phyloP scores from a whole-genome alignment of 441 rosid genomes.

The Rhodomyrtus psidioides region DNA sequence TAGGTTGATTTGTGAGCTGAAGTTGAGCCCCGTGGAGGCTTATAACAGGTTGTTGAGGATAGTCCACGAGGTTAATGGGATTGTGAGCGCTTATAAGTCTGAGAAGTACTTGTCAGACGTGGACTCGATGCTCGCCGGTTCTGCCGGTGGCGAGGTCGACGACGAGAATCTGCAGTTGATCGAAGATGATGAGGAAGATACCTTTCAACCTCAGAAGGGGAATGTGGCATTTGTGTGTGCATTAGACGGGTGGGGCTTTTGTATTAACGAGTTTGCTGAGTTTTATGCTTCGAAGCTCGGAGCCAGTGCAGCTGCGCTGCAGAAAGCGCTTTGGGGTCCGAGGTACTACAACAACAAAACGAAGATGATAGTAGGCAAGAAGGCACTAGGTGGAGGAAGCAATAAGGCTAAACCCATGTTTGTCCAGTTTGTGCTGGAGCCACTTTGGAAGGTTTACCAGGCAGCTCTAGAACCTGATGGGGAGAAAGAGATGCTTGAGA shows the following conservation, averaged over 20 bases:
- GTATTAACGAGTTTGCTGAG: constrained; percentile 63
- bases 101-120: constrained; percentile 95
- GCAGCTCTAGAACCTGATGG: constrained; percentile 69
- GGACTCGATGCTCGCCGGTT: constrained; percentile 64
- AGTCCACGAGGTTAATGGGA: constrained; percentile 89
- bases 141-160: constrained; percentile 41
- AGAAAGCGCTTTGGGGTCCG: constrained; percentile 89
- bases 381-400: constrained; percentile 41
- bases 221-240: constrained; percentile 91
- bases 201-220: constrained; percentile 92
- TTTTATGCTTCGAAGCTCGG: constrained; percentile 82
- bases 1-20: constrained; percentile 82
- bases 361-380: constrained; percentile 86
- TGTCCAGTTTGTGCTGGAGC: constrained; percentile 92
- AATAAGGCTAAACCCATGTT: constrained; percentile 73
- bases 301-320: constrained; percentile 52
- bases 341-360: constrained; percentile 58
- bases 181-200: constrained; percentile 93
- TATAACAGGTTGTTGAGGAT: constrained; percentile 71
- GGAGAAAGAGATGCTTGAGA: constrained; percentile 46
- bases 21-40: constrained; percentile 81
- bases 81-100: constrained; percentile 73
- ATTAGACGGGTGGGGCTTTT: constrained; percentile 94
- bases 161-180: constrained; percentile 56
- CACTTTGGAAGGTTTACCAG: constrained; percentile 81